These are phyloP conservation scores for Chalciporus piperatus DNA, from an alignment of 768 basidiomycete species.

Conservation along the genomic window DNA sequence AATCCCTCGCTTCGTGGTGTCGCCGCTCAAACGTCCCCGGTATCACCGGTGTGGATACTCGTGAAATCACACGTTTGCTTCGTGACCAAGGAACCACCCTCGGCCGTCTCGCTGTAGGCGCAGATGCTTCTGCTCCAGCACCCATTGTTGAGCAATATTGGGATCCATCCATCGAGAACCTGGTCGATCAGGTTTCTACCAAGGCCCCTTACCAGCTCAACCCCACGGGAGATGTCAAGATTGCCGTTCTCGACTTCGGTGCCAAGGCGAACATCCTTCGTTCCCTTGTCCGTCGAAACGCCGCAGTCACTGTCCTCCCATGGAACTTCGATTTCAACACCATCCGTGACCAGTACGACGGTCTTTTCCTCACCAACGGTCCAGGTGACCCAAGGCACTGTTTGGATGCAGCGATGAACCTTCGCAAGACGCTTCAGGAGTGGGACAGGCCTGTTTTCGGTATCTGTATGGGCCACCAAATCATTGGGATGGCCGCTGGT, in stretches of 20 bases:
- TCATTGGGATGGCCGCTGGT: slow-evolving; percentile 97
- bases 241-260: slow-evolving; percentile 96
- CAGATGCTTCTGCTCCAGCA: slow-evolving; percentile 56
- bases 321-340: slow-evolving; percentile 98
- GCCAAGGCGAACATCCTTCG: slow-evolving; percentile 97
- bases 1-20: slow-evolving; percentile 94
- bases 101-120: slow-evolving; percentile 83
- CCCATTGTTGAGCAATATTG: slow-evolving; percentile 78
- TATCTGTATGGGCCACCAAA: slow-evolving; percentile 99
- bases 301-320: slow-evolving; percentile 90
- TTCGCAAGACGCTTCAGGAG: slow-evolving; percentile 78
- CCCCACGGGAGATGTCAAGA: slow-evolving; percentile 80
- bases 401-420: slow-evolving; percentile 76
- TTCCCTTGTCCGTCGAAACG: slow-evolving; percentile 86
- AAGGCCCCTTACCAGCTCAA: slow-evolving; percentile 83
- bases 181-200: slow-evolving; percentile 92
- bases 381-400: slow-evolving; percentile 93
- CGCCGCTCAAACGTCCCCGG: slow-evolving; percentile 85
- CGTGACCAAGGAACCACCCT: slow-evolving; percentile 98
- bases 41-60: slow-evolving; percentile 96
- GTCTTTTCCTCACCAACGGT: slow-evolving; percentile 94
- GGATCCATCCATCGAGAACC: slow-evolving; percentile 90
- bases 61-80: slow-evolving; percentile 89
- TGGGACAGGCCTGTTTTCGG: slow-evolving; percentile 96
- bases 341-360: slow-evolving; percentile 87